These are phyloP conservation scores for Rubia tinctorum DNA, from an alignment of 305 asterid genomes.

Conservation along the genomic window DNA sequence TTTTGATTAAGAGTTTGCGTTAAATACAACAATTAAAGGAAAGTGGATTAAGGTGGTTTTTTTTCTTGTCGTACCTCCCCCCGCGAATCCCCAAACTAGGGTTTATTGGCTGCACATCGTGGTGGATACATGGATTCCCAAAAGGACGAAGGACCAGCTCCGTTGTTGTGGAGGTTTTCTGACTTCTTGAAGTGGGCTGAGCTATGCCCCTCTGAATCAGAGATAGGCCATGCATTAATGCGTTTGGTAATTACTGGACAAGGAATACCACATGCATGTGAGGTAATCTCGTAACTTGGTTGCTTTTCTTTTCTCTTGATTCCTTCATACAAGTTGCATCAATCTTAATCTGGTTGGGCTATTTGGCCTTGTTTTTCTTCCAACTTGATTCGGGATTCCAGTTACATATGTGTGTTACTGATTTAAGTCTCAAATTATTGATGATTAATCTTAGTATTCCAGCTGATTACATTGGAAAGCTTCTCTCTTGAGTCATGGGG, in stretches of 20 bases:
- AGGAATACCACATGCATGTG: constrained; percentile 98
- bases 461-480: too few species aligned
- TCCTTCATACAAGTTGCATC: background rate
- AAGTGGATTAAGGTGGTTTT: constrained; percentile 3
- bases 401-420: background rate
- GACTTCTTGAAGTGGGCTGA: constrained; percentile 99
- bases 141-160: constrained; percentile 99
- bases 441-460: too few species aligned
- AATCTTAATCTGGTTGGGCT: background rate
- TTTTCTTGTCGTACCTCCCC: constrained; percentile 5
- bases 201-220: constrained; percentile 95
- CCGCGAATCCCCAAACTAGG: constrained; percentile 37
- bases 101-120: constrained; percentile 98
- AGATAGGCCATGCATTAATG: constrained; percentile 96
- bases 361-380: background rate
- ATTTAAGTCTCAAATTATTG: background rate
- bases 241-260: constrained; percentile 97
- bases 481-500: background rate
- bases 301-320: background rate
- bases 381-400: background rate
- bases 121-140: constrained; percentile 99
- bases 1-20: background rate
- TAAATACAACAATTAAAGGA: background rate
- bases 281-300: constrained; percentile 41
- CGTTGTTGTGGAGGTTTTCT: constrained; percentile 92